phyloP scores from a whole-genome alignment of 495 filamentous ascomycete species.

The Saxophila tyrrhenica region DNA sequence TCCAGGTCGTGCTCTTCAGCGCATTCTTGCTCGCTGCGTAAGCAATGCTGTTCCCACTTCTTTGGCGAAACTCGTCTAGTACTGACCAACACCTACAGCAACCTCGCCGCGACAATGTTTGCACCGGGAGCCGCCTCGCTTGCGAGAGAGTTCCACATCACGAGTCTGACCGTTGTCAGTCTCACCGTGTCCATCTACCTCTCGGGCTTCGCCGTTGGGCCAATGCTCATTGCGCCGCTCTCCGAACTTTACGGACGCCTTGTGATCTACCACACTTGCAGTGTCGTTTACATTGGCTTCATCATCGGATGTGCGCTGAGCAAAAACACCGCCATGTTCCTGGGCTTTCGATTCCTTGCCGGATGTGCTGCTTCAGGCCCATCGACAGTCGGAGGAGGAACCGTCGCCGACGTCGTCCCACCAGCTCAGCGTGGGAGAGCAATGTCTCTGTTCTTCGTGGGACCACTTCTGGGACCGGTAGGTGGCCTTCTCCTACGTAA shows the following conservation, averaged over 20 bases:
- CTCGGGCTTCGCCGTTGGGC: slow-evolving; percentile 22
- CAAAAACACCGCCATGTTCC: slow-evolving; percentile 12
- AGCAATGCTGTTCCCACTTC: no score
- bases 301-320: slow-evolving; percentile 25
- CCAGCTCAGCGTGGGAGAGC: slow-evolving; percentile 19
- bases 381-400: slow-evolving; percentile 22
- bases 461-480: slow-evolving; percentile 20
- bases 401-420: slow-evolving; percentile 25
- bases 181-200: slow-evolving; percentile 43
- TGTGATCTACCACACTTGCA: slow-evolving; percentile 29
- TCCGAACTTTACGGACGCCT: slow-evolving; percentile 49
- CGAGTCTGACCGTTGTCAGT: no score
- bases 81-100: no score
- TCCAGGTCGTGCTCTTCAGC: no score
- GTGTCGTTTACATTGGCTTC: slow-evolving; percentile 28
- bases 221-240: slow-evolving; percentile 57
- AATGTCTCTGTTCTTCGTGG: slow-evolving; percentile 25
- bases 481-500: slow-evolving; percentile 11
- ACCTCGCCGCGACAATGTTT: no score
- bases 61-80: no score
- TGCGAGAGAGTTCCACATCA: no score
- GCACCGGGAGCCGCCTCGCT: no score
- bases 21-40: no score
- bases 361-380: slow-evolving; percentile 17
- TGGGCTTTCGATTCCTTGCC: slow-evolving; percentile 26